Evolutionary conservation across 2,329 filamentous ascomycete species (phyloP).

Genomic region (Neurospora crassa): DNA sequence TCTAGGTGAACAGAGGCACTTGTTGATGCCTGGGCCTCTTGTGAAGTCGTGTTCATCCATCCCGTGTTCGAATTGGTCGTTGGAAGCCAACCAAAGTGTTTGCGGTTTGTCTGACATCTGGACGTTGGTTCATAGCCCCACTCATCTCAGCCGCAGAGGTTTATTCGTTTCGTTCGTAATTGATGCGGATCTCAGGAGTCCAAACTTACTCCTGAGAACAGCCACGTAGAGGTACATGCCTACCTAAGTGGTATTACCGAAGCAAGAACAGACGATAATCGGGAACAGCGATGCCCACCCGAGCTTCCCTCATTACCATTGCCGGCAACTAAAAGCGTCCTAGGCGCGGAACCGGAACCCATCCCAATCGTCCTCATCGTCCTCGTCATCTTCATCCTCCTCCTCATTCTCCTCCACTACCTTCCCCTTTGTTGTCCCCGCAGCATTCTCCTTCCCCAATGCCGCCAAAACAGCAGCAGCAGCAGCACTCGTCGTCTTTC

Average conservation of each 20-base stretch:
- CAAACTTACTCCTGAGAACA: background rate
- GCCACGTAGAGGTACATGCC: background rate
- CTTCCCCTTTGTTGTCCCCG: slow-evolving; percentile 13
- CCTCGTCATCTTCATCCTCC: slow-evolving; percentile 34
- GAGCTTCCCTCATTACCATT: background rate
- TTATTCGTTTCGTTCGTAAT: background rate
- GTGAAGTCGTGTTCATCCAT: background rate
- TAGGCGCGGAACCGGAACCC: slow-evolving; percentile 42
- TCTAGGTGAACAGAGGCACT: background rate
- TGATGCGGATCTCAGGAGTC: background rate
- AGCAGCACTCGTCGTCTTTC: slow-evolving; percentile 7
- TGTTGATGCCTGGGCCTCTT: background rate
- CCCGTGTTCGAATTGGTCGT: background rate
- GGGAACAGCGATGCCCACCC: background rate
- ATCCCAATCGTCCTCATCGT: slow-evolving; percentile 48
- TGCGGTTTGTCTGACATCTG: background rate
- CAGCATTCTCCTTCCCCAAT: slow-evolving; percentile 24
- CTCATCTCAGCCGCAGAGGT: background rate
- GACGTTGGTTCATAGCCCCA: background rate
- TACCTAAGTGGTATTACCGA: background rate
- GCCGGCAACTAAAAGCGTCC: background rate
- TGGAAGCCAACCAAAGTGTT: background rate
- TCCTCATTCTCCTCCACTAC: slow-evolving; percentile 24
- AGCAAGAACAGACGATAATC: background rate
- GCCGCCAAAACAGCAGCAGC: slow-evolving; percentile 10